Evolutionary conservation across 192 early-diverging fungal genomes (phyloP), one percentile per base, ranked within the genome.

Genomic region (Mortierella alpina): DNA sequence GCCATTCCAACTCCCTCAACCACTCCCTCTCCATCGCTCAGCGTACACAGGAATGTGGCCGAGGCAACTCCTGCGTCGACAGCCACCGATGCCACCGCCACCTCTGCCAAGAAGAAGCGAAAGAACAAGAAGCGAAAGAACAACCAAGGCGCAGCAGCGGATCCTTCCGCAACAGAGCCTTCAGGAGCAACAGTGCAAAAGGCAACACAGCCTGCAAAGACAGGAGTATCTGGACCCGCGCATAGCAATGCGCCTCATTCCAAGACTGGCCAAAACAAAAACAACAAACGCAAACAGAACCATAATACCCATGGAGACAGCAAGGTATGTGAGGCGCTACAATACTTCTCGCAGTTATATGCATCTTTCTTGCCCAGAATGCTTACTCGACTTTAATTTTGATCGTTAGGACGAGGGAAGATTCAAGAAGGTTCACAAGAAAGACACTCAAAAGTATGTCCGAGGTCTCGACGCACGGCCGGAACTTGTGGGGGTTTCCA

Each of bases 401-500:
- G 46, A 55, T 9, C 53, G 11, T 20, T 17, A 68, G 66, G 41
- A 58, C 42, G 66, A 68, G 53, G 6, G n/a, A 61, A 61, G 42
- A 40, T 15, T 46, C 10, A 61, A 61, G 59, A 61, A 46, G 17
- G 12, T 46, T 6, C 42, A 44, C 5, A 40, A 44, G 42, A 23
- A 31, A 18, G 54, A 65, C 7, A 52, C 62, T 18, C 71, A 73
- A 46, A 48, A 5, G 0, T 54, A 47, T 42, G 52, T 31, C 45
- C 62, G 65, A 50, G 67, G 65, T 45, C 50, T 78, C 22, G 75
- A 78, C 20, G 75, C 68, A 41, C 69, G 18, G 18, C 68, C 75
- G 18, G 75, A 78, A 48, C 67, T 69, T 8, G 75, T 78, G 0
- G 75, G 75, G 17, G 50, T 70, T 13, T 62, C 67, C 3, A 53